phyloP scores from a whole-genome alignment of 116 monocot genomes.

The Cymodocea nodosa region DNA sequence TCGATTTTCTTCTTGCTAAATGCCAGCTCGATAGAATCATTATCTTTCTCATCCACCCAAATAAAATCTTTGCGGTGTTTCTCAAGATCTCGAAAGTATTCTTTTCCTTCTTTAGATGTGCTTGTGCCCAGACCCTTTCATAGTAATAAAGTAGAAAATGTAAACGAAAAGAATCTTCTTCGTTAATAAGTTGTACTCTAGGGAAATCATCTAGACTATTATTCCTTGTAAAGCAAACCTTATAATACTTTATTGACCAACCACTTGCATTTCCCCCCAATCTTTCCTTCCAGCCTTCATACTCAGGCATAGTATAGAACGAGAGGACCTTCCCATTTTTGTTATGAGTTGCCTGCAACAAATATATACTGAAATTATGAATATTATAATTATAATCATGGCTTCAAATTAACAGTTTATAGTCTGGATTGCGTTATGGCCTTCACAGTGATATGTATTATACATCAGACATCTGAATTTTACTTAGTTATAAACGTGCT shows the following conservation, averaged over 20 bases:
- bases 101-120: slow-evolving; percentile 73
- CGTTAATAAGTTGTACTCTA: neutral
- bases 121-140: slow-evolving; percentile 87
- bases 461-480: neutral
- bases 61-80: slow-evolving; percentile 78
- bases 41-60: slow-evolving; percentile 69
- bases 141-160: neutral
- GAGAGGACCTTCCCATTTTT: slow-evolving; percentile 38
- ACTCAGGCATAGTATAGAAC: slow-evolving; percentile 91
- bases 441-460: no score
- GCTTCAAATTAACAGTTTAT: no score
- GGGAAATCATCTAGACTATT: neutral
- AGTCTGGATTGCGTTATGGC: no score
- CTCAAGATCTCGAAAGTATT: slow-evolving; percentile 58
- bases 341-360: slow-evolving; percentile 43
- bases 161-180: neutral
- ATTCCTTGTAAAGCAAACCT: slow-evolving; percentile 33
- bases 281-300: slow-evolving; percentile 87
- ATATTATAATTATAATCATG: no score
- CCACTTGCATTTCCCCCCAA: slow-evolving; percentile 49
- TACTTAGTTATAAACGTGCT: neutral
- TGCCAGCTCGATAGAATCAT: slow-evolving; percentile 83
- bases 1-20: slow-evolving; percentile 96
- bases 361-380: neutral
- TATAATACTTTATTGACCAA: slow-evolving; percentile 90